Conservation (phyloP, 208 protist species). For the Leishmania lainsoni region DNA sequence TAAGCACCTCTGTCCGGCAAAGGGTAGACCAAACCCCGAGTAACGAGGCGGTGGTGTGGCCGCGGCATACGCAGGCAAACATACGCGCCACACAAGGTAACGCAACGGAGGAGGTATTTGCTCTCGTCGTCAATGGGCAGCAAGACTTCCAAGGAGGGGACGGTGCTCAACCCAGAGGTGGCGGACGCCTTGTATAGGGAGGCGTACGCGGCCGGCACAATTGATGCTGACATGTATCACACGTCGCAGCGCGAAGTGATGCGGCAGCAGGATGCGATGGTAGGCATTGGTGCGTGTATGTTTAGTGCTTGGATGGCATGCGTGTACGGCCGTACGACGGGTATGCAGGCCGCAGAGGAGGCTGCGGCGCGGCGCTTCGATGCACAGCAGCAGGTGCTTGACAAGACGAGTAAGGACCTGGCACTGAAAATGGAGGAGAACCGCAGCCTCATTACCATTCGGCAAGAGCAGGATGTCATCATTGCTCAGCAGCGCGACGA, state of each 20-base stretch:
- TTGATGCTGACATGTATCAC: slow-evolving; percentile 39
- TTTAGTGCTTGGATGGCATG: slow-evolving; percentile 38
- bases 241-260: slow-evolving; percentile 36
- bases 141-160: slow-evolving; percentile 8
- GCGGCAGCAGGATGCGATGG: slow-evolving; percentile 25
- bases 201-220: slow-evolving; percentile 39
- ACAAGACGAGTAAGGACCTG: slow-evolving; percentile 18
- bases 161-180: slow-evolving; percentile 5
- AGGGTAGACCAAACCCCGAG: neutral
- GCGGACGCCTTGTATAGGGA: slow-evolving; percentile 44
- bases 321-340: slow-evolving; percentile 31
- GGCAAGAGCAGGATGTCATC: slow-evolving; percentile 23
- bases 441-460: slow-evolving; percentile 3
- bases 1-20: neutral
- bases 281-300: slow-evolving; percentile 23
- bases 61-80: neutral
- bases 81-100: neutral
- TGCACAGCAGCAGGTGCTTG: slow-evolving; percentile 21
- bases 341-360: slow-evolving; percentile 10
- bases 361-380: slow-evolving; percentile 13
- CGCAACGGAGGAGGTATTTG: neutral
- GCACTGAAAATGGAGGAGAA: slow-evolving; percentile 16
- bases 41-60: neutral
- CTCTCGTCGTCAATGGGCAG: slow-evolving; percentile 13
- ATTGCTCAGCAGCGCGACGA: slow-evolving; percentile 20